Evolutionary conservation across 2,329 filamentous ascomycete species (phyloP), one percentile per base, ranked within the genome.

Genomic region (Hypoxylon sp.): DNA sequence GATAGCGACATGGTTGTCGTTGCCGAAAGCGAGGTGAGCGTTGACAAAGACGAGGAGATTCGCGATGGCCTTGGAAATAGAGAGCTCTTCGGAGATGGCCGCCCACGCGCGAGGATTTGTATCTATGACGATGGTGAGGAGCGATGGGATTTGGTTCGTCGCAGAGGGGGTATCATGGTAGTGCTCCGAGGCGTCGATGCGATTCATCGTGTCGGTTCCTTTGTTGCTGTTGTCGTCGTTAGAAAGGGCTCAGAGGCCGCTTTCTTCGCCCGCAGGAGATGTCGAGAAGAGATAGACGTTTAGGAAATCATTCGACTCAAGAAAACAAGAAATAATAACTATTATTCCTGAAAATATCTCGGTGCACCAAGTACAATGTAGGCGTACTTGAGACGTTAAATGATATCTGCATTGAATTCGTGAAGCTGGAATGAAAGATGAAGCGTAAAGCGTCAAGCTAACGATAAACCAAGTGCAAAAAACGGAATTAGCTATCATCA

Each of bases 101-200:
- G 90, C 86, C 94, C 94, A 96, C 63, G 94, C 92, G 63, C 92
- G 89, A 2, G 94, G 94, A 70, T 99, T 99, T 17, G 93, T 97
- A 76, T 99, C 94, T 75, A 99, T 82, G 66, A 99, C 81, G 65
- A 99, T 87, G 62, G 91, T 88, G 42, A 97, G 84, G 25, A 99
- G 86, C 9, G 93, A 96, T 0, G 94, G 90, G 4, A 81, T 75
- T 57, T 83, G 81, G 46, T 78, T 80, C 41, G 73, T 54, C 41
- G 73, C 56, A 30, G 62, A 74, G 57, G 74, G 75, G 63, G 78
- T 75, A 46, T 76, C 72, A 70, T 82, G 78, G 70, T 84, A 84
- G 72, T 84, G 82, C 51, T 81, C 78, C 43, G 82, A 84, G 63
- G 78, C 78, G 69, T 85, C 82, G 70, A 79, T 75, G 56, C 70